These are phyloP conservation scores for Pelargonium nanum DNA, from an alignment of 345 rosid species.

Conservation along the genomic window DNA sequence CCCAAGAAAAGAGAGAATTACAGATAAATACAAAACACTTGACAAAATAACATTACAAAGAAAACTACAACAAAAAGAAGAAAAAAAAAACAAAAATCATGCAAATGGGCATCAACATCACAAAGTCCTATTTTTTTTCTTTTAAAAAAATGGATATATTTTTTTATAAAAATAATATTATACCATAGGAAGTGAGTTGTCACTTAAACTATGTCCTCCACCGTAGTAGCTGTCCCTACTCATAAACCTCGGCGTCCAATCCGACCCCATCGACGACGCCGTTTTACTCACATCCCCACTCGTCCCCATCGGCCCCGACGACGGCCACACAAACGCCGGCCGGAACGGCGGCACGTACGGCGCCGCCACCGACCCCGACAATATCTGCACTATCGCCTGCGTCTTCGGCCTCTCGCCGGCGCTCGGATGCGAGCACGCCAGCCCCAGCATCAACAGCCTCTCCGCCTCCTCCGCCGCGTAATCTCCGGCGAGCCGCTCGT, in stretches of 20 bases:
- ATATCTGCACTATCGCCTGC: conserved; percentile 22
- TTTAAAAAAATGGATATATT: neutral
- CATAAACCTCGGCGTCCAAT: neutral
- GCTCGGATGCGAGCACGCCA: conserved; percentile 37
- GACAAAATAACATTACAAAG: too few species aligned
- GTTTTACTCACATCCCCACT: neutral
- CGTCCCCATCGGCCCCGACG: neutral
- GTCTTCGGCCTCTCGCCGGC: conserved; percentile 24
- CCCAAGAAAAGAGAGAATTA: too few species aligned
- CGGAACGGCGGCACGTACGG: conserved; percentile 31
- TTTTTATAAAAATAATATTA: too few species aligned
- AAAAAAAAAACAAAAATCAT: neutral
- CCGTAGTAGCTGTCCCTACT: too few species aligned
- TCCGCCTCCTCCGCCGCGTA: conserved; percentile 21
- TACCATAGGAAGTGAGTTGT: neutral
- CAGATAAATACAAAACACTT: too few species aligned
- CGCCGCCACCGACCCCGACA: conserved; percentile 22
- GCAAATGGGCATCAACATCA: neutral
- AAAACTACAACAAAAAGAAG: neutral
- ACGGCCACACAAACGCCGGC: conserved; percentile 33
- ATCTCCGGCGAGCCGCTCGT: conserved; percentile 15
- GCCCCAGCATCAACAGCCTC: conserved; percentile 28
- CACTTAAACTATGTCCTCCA: too few species aligned
- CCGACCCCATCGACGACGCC: neutral
- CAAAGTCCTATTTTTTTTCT: neutral